Base-by-base conservation (phyloP, 257 asterid species). In the Echium plantagineum region DNA sequence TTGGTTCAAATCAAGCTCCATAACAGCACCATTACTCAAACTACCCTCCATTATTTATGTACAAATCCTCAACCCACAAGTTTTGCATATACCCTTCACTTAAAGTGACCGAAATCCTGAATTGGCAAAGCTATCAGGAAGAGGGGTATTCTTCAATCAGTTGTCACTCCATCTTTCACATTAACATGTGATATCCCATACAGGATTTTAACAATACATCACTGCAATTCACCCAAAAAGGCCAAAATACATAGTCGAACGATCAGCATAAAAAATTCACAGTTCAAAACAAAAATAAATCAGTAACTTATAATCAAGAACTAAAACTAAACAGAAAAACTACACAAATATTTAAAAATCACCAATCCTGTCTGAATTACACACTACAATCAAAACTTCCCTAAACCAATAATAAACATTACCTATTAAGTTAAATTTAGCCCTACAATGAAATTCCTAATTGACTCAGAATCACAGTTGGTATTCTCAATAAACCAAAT, bases 1-100 rank as follows among this genome's bases (percentile, higher is more conserved):
- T 74, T 78, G 94, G 77, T 87, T 85, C 82, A 85, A 85, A 80
- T 85, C 91, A 68, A 83, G 89, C 74, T 78, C 95, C 78, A 78
- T 76, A 13, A 76, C 65, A 64, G 79, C 65, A 72, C 72, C 81
- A 68, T 80, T 86, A 80, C 80, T 73, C 67, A 66, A 69, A 70
- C 69, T 67, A 61, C 70, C 86, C 63, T 70, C 87, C 86, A 85
- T 87, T 67, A 21, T 74, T 58, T 49, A 66, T 26, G 64, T 19
- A 66, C 42, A 42, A 21, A 12, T 46, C 38, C 60, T 28, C 61
- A 63, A 52, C 5, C 30, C 70, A 60, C 74, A 63, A 71, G 56
- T 66, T 51, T 62, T 17, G 49, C 59, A 58, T 62, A 66, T 62
- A 55, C 65, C 68, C 70, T 70, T 60, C 66, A 69, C 66, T 64